Evolutionary conservation across 805 yeast genomes (phyloP), one percentile per base, ranked within the genome.

Genomic region (Candida methanosorbosa): DNA sequence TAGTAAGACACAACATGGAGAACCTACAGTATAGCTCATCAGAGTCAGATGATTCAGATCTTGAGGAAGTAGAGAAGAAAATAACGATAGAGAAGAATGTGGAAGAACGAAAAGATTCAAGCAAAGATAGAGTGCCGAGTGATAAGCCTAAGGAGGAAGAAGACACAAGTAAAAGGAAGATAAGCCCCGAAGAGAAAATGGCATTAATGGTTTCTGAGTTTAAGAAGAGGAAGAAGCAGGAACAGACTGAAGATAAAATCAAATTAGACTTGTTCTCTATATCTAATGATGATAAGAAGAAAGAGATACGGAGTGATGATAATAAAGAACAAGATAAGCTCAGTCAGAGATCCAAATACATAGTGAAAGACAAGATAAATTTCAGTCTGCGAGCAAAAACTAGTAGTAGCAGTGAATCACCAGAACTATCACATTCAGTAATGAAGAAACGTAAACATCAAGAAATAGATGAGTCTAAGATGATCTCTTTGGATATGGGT

Each of bases 401-500:
- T n/a, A n/a, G n/a, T n/a, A n/a, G n/a, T n/a, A n/a, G n/a, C n/a
- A n/a, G n/a, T n/a, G n/a, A n/a, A n/a, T n/a, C n/a, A 11, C 23
- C 23, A 21, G 23, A 21, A 21, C 9, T 8, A 23, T 5, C 6
- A 12, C 26, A 23, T 9, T 23, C 26, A 12, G 5, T 11, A 12
- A 5, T 18, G 11, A 14, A 18, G 8, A 6, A 26, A 7, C 7
- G n/a, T 9, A 7, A 12, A 26, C 8, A 16, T 5, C 23, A 29
- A 12, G 24, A 38, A 18, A 29, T 38, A 18, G 51, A 42, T 21
- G 39, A 39, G n/a, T 33, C 56, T 11, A 38, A 55, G 13, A 42
- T 61, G 11, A 31, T 56, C 9, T 68, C 65, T 16, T 52, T 64
- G 38, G 48, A 53, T 35, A 54, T 67, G 43, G 55, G 50, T 32